Conservation (phyloP, 805 yeast species). For the Cyberlindnera saturnus region DNA sequence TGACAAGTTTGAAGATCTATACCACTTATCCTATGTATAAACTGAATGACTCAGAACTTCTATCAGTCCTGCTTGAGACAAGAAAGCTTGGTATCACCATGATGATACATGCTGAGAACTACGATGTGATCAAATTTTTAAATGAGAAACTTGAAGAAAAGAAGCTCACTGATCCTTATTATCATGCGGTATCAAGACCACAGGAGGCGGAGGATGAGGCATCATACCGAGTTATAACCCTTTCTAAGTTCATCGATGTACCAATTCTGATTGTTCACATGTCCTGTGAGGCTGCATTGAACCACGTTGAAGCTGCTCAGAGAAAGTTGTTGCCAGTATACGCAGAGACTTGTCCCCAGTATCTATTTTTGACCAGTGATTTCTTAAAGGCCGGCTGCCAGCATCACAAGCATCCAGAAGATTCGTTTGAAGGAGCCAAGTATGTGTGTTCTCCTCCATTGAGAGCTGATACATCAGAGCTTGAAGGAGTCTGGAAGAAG, state of each 20-base stretch:
- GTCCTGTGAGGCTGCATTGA: constrained; percentile 36
- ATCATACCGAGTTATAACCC: constrained; percentile 38
- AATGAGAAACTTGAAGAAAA: constrained; percentile 34
- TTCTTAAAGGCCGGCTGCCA: constrained; percentile 25
- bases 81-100: constrained; percentile 38
- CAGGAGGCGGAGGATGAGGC: constrained; percentile 43
- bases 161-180: constrained; percentile 35
- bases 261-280: constrained; percentile 44
- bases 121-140: constrained; percentile 38
- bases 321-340: constrained; percentile 34
- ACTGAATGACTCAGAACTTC: constrained; percentile 34
- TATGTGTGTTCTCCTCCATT: constrained; percentile 46
- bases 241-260: constrained; percentile 38
- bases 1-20: constrained; percentile 27
- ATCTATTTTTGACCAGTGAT: constrained; percentile 37
- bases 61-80: constrained; percentile 33
- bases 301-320: constrained; percentile 38
- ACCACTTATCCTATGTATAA: constrained; percentile 40
- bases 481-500: constrained; percentile 40
- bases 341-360: constrained; percentile 49
- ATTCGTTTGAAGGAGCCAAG: constrained; percentile 41
- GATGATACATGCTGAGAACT: constrained; percentile 48
- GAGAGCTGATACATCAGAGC: constrained; percentile 32
- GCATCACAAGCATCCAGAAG: constrained; percentile 23
- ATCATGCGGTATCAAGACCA: constrained; percentile 41